These are phyloP conservation scores for Mycena sanguinolenta DNA, from an alignment of 768 basidiomycete genomes.

Conservation along the genomic window DNA sequence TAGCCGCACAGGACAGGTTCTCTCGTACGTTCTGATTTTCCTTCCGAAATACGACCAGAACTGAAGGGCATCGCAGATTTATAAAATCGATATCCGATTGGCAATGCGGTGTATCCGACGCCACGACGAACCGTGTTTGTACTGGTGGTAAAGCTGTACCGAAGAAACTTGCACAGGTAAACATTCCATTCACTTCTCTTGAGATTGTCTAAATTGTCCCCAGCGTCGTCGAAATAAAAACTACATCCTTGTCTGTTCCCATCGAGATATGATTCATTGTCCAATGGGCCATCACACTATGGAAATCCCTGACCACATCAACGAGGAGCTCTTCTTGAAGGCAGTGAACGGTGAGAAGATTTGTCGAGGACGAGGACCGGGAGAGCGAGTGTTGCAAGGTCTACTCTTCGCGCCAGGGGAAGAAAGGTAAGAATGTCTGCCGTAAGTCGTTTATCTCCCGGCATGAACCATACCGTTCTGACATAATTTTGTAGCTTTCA, in stretches of 20 bases:
- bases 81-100: conserved; percentile 22
- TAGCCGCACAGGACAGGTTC: conserved; percentile 14
- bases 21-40: conserved; percentile 10
- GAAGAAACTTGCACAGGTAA: too few species aligned
- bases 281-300: conserved; percentile 12
- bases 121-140: conserved; percentile 14
- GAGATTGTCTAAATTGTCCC: too few species aligned
- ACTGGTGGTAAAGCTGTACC: too few species aligned
- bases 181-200: too few species aligned
- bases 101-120: conserved; percentile 16
- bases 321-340: conserved; percentile 19
- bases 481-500: conserved; percentile 12
- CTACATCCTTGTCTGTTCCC: conserved; percentile 20
- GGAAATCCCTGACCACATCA: conserved; percentile 11
- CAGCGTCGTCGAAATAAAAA: conserved; percentile 22
- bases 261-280: conserved; percentile 20
- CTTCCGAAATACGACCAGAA: conserved; percentile 5
- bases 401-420: conserved; percentile 11
- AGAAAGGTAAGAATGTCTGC: conserved; percentile 18
- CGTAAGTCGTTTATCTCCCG: conserved; percentile 11
- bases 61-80: conserved; percentile 15
- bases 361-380: conserved; percentile 18
- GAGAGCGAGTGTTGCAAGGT: conserved; percentile 17
- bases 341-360: conserved; percentile 12
- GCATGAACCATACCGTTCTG: conserved; percentile 4